Evolutionary conservation across 345 rosid species (phyloP), one percentile per base, ranked within the genome.

Genomic region (Gynandropsis gynandra): DNA sequence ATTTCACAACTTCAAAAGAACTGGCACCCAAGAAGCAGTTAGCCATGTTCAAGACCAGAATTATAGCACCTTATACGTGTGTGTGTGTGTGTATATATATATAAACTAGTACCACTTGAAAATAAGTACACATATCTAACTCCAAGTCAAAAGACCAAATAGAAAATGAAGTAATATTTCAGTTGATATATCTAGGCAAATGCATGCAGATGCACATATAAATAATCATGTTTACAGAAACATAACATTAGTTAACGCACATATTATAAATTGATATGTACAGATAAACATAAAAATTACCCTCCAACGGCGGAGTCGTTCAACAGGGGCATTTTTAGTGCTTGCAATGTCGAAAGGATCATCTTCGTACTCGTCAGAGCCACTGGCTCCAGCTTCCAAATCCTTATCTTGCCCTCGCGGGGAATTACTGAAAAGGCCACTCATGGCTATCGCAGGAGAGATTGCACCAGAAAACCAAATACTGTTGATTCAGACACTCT

Each of bases 291-390:
- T 24, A 34, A 56, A 42, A 19, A 52, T 27, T 75, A 93, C 99
- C 76, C 99, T 80, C 99, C 97, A 93, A 5, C 89, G 78, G 58
- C 74, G 73, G 53, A 93, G 80, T 21, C 81, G 80, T 11, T 78
- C 79, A 39, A 61, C 7, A 0, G 95, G 58, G 56, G 74, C 94
- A 69, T 88, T 74, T 69, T 93, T 93, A 39, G 97, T 85, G 12
- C 74, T 75, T 17, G 77, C 5, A 62, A 93, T 81, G 18, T 75
- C 56, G 50, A 93, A 93, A 0, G 95, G 83, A 69, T 66, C 72
- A 13, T 69, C 67, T 32, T 70, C 63, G 2, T 33, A 42, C 4
- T 60, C 62, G 10, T 67, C 65, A 47, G 52, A 63, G 21, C 52
- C 37, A 36, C 58, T 60, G 5, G 47, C 54, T 16, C 78, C 80